Base-by-base conservation (phyloP, 2,329 filamentous ascomycete genomes). In the Fusarium sp. region DNA sequence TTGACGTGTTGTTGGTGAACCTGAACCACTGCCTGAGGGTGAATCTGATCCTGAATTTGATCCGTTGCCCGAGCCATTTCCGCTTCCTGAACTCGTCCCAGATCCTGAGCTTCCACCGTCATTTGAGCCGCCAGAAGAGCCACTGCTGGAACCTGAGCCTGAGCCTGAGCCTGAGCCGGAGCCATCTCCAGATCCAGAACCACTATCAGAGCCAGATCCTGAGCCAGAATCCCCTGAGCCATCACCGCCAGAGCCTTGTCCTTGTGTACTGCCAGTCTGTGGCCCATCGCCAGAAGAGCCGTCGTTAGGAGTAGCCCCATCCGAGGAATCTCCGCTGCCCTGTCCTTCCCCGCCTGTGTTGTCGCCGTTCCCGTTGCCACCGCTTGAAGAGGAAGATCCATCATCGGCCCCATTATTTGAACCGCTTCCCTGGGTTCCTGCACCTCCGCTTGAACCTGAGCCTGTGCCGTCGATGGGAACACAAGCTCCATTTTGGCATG, bases 401-500 rank as follows among this genome's bases (percentile, higher is more conserved):
- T 13, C 64, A 37, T 52, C 42, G 18, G 18, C 5, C 4, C 23
- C 66, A 15, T n/a, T 30, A 6, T 12, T n/a, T 23, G 64, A 59
- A 13, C 35, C 32, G 12, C 13, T n/a, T 16, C 42, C 42, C 10
- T 65, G 52, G 5, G 59, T 32, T 16, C 13, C 40, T 7, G 46
- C 18, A 12, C 15, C 19, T n/a, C 21, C 32, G 13, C 13, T 35
- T 30, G 64, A 30, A 2, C 23, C 33, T 9, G 64, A 28, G 2
- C 25, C 35, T 4, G 32, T 21, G 18, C 44, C 12, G 6, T 21
- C 37, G 4, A 50, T 38, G 4, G 47, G 38, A 3, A 65, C 13
- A 21, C 69, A 72, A 18, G 19, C n/a, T n/a, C 69, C 69, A n/a
- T 69, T 16, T 11, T 69, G 69, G 1, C 69, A 73, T 3, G 60